A percentile compares a stretch with the other conserved stretches of the same genome.
phyloP scores from a whole-genome alignment of 2,329 filamentous ascomycete species.

The Volutella citrinella region DNA sequence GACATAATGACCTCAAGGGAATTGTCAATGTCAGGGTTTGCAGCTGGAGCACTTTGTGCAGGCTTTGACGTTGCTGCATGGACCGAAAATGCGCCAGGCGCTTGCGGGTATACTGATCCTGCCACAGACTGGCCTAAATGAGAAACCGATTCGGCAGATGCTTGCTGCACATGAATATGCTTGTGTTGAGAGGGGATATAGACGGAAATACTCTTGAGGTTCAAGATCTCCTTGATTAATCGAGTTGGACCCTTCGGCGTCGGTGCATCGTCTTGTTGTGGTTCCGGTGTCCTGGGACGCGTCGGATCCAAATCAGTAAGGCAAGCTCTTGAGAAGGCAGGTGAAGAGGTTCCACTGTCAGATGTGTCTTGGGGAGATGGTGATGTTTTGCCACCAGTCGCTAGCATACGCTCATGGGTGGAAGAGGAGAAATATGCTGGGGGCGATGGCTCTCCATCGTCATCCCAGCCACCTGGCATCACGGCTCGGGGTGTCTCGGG shows the following conservation, averaged over 20 bases:
- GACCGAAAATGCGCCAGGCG: conserved; percentile 62
- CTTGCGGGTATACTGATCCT: conserved; percentile 44
- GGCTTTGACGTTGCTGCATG: conserved; percentile 23
- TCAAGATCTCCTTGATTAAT: conserved; percentile 55
- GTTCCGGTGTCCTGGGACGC: conserved; percentile 9
- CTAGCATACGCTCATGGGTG: conserved; percentile 6
- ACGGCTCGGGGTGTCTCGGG: conserved; percentile 9
- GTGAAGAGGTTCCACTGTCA: conserved; percentile 26
- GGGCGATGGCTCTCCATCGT: conserved; percentile 28
- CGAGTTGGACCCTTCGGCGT: conserved; percentile 53
- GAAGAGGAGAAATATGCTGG: conserved; percentile 6
- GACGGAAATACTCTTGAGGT: conserved; percentile 48
- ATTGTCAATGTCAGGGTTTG: conserved; percentile 14
- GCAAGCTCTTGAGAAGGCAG: conserved; percentile 25
- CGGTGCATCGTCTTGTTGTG: conserved; percentile 37
- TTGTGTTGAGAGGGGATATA: conserved; percentile 52
- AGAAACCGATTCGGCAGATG: conserved; percentile 24
- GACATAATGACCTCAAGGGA: conserved; percentile 49
- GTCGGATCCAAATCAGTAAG: conserved; percentile 15
- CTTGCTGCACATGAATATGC: conserved; percentile 36
- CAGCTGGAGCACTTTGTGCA: conserved; percentile 4
- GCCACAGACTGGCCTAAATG: conserved; percentile 30
- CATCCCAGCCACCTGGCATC: conserved; percentile 55
- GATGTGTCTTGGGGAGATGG: conserved; percentile 9
- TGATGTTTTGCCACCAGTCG: conserved; percentile 8